Percentiles rank a stretch among this genome's conserved stretches.
These are phyloP conservation scores for Gaeumannomyces sp. DNA, from an alignment of 2,329 filamentous ascomycete genomes.

Conservation along the genomic window DNA sequence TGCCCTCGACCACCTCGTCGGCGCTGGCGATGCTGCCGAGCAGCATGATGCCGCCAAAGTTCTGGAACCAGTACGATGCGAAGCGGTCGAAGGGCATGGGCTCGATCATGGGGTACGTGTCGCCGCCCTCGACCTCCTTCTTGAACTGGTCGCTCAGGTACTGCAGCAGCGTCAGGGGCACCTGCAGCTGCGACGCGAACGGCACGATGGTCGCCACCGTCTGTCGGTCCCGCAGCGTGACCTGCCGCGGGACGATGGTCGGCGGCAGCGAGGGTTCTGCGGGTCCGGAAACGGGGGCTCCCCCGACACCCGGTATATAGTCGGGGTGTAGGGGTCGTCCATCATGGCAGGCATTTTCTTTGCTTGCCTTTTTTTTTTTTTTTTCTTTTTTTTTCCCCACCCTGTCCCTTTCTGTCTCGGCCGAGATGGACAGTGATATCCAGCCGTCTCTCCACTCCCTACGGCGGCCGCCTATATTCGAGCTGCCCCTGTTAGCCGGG, in stretches of 20 bases:
- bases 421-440: neutral
- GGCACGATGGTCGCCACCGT: conserved; percentile 80
- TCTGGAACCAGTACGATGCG: conserved; percentile 82
- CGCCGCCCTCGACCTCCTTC: conserved; percentile 84
- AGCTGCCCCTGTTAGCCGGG: too few species aligned
- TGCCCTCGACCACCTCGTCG: conserved; percentile 46
- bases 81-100: conserved; percentile 69
- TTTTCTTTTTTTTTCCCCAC: neutral
- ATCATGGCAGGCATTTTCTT: conserved; percentile 67
- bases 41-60: conserved; percentile 84
- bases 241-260: conserved; percentile 66
- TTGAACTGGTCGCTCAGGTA: conserved; percentile 82
- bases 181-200: conserved; percentile 68
- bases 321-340: conserved; percentile 66
- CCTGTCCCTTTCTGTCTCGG: neutral
- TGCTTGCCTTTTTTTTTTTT: neutral
- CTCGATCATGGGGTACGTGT: conserved; percentile 86
- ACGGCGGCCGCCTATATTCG: neutral
- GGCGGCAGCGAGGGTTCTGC: conserved; percentile 56
- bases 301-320: conserved; percentile 65
- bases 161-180: conserved; percentile 66
- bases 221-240: conserved; percentile 76
- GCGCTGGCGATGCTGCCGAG: conserved; percentile 64
- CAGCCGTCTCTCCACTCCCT: neutral
- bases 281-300: conserved; percentile 58